Conservation (phyloP, 192 early-diverging fungal genomes). For the Backusella luteola region DNA sequence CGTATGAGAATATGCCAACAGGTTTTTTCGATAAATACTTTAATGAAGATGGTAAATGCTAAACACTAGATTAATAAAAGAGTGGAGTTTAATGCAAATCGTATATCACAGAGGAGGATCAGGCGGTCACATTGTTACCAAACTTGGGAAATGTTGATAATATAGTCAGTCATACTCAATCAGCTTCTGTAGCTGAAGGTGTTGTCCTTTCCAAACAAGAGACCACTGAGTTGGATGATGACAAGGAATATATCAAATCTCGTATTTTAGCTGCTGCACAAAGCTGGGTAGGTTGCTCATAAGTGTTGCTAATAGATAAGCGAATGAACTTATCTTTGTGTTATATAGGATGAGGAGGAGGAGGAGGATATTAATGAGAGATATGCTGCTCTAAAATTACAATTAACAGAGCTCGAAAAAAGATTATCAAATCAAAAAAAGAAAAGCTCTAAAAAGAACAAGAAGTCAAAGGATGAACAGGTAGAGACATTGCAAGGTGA, state of each 20-base stretch:
- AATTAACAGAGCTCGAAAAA: slow-evolving; percentile 20
- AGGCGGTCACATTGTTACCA: background rate
- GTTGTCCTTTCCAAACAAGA: background rate
- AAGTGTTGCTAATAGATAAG: background rate
- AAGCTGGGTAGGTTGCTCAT: slow-evolving; percentile 14
- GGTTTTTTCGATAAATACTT: slow-evolving; percentile 50
- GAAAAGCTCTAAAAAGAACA: slow-evolving; percentile 13
- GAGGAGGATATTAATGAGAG: slow-evolving; percentile 14
- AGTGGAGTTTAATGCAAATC: background rate
- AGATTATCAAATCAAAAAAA: slow-evolving; percentile 11
- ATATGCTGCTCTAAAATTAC: slow-evolving; percentile 17
- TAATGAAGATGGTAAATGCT: slow-evolving; percentile 27
- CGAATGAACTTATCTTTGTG: background rate
- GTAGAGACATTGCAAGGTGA: background rate
- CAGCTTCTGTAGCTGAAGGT: background rate
- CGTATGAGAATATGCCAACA: slow-evolving; percentile 43
- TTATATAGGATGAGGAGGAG: slow-evolving; percentile 10
- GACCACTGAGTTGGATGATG: background rate
- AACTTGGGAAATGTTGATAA: background rate
- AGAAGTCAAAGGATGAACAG: slow-evolving; percentile 23
- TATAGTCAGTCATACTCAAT: background rate
- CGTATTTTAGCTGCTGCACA: slow-evolving; percentile 28
- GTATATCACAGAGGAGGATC: background rate
- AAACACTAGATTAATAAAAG: background rate
- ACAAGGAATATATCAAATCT: slow-evolving; percentile 15